Evolutionary conservation across 2,329 filamentous ascomycete genomes (phyloP), one percentile per base, ranked within the genome.

Genomic region (Aureobasidium lini): DNA sequence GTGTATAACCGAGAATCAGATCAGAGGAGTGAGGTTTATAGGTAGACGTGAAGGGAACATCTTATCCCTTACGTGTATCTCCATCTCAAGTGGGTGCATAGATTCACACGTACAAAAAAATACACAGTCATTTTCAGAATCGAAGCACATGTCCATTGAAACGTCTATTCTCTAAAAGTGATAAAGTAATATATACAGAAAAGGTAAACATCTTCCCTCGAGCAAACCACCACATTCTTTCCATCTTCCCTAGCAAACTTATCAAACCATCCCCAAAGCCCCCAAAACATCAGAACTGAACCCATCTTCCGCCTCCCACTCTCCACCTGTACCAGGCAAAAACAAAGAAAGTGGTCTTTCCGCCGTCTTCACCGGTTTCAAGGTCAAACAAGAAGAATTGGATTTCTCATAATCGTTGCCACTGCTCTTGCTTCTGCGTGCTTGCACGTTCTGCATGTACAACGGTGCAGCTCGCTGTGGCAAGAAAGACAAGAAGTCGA

Each of bases 261-360:
- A 36, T 49, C 47, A 49, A 37, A 23, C 47, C 32, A 52, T 16
- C 6, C 53, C 53, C 53, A 57, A 47, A 57, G 53, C 53, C 32
- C 53, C 42, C 36, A 57, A 57, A 2, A 57, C 53, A 57, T 57
- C 53, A 4, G 32, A 29, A 18, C 9, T 29, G 15, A 57, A 57
- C 1, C 32, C 42, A 6, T 46, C 53, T 9, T 36, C 53, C 2
- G 2, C 18, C 23, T 57, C 53, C 40, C 53, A 42, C 10, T 47
- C 53, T 3, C 53, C 53, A 34, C 16, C 28, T 1, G n/a, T 16
- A 1, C 42, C 31, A 1, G 50, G 50, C 50, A 54, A 43, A 43
- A 37, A 54, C 50, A 54, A 11, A 3, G 50, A 54, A 34, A 54
- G 34, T 2, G 50, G 50, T 23, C 50, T 54, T n/a, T 42, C 50